A percentile compares a stretch with the other conserved stretches of the same genome.
Conservation (phyloP, 257 asterid genomes). For the Nicotiana benthamiana region DNA sequence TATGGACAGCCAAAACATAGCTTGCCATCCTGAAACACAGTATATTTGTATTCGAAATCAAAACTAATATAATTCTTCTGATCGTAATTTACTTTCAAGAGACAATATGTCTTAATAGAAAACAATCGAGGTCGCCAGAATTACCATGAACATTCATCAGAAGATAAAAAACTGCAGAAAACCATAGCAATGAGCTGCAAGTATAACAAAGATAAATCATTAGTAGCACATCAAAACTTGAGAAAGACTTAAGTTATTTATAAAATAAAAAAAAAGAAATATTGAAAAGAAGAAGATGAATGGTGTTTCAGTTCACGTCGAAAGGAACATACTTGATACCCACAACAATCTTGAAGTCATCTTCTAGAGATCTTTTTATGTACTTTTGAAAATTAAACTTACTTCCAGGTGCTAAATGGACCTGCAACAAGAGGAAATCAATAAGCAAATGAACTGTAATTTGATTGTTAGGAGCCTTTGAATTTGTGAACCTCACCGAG, state of each 20-base stretch:
- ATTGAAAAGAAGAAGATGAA: neutral
- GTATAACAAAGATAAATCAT: constrained; percentile 8
- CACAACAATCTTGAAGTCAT: constrained; percentile 87
- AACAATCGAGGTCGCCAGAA: neutral
- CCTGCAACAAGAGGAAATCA: constrained; percentile 34
- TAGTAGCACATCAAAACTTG: neutral
- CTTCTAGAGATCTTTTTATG: constrained; percentile 89
- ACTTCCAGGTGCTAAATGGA: constrained; percentile 91
- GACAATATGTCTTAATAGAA: neutral
- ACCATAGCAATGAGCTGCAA: constrained; percentile 69
- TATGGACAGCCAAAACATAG: constrained; percentile 55
- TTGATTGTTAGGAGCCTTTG: neutral
- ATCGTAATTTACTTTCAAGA: neutral
- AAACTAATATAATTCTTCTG: neutral
- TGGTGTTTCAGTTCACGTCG: neutral
- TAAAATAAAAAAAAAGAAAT: neutral
- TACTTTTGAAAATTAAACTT: constrained; percentile 93
- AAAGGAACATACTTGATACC: constrained; percentile 61
- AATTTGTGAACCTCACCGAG: constrained; percentile 45
- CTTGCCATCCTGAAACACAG: constrained; percentile 54
- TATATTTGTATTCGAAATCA: neutral
- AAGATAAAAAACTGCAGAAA: constrained; percentile 60
- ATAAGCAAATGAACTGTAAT: neutral
- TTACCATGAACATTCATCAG: constrained; percentile 66
- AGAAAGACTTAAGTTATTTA: neutral